Base-by-base conservation (phyloP, 176 grass and related monocot species). In the Oropetium thomaeum region DNA sequence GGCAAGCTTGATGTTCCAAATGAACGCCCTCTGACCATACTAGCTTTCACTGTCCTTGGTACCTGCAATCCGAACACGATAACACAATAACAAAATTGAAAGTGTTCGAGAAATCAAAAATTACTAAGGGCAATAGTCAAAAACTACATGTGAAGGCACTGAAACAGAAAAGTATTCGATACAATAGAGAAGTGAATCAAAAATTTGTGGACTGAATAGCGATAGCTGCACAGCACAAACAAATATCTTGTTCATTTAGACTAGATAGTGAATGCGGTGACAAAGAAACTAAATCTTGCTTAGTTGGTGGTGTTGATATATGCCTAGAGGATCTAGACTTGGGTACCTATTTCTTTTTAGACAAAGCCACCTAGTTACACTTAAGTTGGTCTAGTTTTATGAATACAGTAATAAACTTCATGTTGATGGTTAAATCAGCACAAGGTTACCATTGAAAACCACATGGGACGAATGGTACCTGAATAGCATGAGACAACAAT, bases 1-100 rank as follows among this genome's bases (percentile, higher is more conserved):
- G 74, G 88, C 25, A 79, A 89, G 59, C 81, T 88, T 51, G 92
- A 81, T 65, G 85, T 81, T 26, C 82, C 85, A 85, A 92, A 92
- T 62, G 91, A 97, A 32, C 82, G 84, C 14, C 85, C 90, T 74
- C 91, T 89, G 45, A 89, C 79, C 78, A 97, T 89, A 82, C 89
- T 93, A 54, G 88, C 89, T 96, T 96, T 96, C 38, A 82, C 69
- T 13, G 81, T 96, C 79, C 80, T 90, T 67, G 93, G 81, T 51
- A 88, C 93, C 93, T 96, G 78, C 49, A 77, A 65, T 89, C 52
- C 17, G 47, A 73, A 79, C 44, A 49, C 20, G 45, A 59, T 75
- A 55, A 11, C 17, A 90, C 58, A 60, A 70, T 58, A 52, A 66
- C 51, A n/a, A n/a, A n/a, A n/a, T n/a, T n/a, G n/a, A n/a, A n/a